Evolutionary conservation across 306 rosid genomes (phyloP).

Genomic region (Rosa rugosa): DNA sequence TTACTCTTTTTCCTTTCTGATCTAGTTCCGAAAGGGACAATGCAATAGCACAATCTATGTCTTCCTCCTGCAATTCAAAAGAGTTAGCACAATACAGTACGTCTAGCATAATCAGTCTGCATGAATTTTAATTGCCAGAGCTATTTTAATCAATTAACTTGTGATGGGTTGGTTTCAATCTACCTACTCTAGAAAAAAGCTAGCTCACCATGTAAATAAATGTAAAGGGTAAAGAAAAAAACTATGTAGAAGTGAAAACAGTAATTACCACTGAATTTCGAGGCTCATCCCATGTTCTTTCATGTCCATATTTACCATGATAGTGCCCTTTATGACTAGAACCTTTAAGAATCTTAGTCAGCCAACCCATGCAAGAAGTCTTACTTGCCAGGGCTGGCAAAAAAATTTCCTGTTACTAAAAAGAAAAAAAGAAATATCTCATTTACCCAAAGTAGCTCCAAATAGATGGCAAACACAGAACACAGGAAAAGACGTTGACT

Average conservation of each 20-base stretch:
- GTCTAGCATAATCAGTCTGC: not conserved
- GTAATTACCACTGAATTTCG: slow-evolving; percentile 56
- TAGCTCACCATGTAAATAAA: not conserved
- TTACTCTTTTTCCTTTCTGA: slow-evolving; percentile 47
- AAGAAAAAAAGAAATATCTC: slow-evolving; percentile 14
- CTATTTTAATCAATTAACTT: slow-evolving; percentile 21
- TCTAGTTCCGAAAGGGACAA: slow-evolving; percentile 70
- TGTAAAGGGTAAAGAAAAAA: not conserved
- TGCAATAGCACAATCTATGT: slow-evolving; percentile 66
- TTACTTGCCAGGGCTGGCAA: slow-evolving; percentile 29
- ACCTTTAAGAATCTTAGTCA: slow-evolving; percentile 72
- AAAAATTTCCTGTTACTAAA: slow-evolving; percentile 37
- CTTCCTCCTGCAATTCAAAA: slow-evolving; percentile 68
- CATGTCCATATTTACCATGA: slow-evolving; percentile 51
- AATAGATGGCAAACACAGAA: slow-evolving; percentile 18
- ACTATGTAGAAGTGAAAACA: slow-evolving; percentile 27
- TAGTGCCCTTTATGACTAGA: slow-evolving; percentile 51
- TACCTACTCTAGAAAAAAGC: slow-evolving; percentile 17
- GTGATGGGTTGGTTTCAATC: slow-evolving; percentile 9
- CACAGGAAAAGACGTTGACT: slow-evolving; percentile 12
- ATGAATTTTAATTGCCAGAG: slow-evolving; percentile 27
- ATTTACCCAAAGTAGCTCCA: slow-evolving; percentile 7
- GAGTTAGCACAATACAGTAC: slow-evolving; percentile 3
- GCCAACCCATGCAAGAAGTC: slow-evolving; percentile 66
- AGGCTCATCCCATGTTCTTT: slow-evolving; percentile 53